Evolutionary conservation across 2,329 filamentous ascomycete genomes (phyloP).

Genomic region (Diaporthe sp.): DNA sequence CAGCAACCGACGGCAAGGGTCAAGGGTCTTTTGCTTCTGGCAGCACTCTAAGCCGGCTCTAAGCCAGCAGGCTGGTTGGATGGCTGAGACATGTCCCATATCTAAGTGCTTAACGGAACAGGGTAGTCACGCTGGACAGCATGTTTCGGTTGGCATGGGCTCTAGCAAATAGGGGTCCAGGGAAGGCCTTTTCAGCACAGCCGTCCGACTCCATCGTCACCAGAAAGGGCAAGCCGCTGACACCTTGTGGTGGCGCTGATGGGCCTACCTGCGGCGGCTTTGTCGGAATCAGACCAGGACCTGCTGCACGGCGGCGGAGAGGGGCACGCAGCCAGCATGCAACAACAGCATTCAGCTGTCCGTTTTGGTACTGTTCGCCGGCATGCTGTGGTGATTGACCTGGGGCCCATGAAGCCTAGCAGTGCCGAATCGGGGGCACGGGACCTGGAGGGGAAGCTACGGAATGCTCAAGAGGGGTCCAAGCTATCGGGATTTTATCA

Average conservation of each 20-base stretch:
- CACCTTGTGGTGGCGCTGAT: constrained; percentile 11
- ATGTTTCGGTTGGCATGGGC: constrained; percentile 4
- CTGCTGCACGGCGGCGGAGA: constrained; percentile 14
- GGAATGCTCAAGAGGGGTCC: constrained; percentile 23
- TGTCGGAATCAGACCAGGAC: constrained; percentile 1
- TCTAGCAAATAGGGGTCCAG: constrained; percentile 29
- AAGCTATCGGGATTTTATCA: constrained; percentile 18
- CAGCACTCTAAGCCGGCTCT: constrained; percentile 23
- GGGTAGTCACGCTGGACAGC: constrained; percentile 9
- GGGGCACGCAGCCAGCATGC: not conserved
- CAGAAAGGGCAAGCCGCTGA: constrained; percentile 23
- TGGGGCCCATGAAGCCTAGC: not conserved
- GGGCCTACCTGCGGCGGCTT: not conserved
- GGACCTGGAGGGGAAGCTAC: not conserved
- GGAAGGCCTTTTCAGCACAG: constrained; percentile 8
- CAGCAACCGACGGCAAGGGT: constrained; percentile 29
- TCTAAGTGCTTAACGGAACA: not conserved
- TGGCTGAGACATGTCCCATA: constrained; percentile 26
- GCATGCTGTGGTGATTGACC: constrained; percentile 11
- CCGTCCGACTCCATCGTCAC: constrained; percentile 23
- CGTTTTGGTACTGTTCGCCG: constrained; percentile 14
- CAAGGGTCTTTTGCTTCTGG: constrained; percentile 22
- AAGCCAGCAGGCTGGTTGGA: constrained; percentile 27
- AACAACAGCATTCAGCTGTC: constrained; percentile 9
- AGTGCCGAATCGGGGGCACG: not conserved